Evolutionary conservation across 495 filamentous ascomycete genomes (phyloP), one percentile per base, ranked within the genome.

Genomic region (Annulohypoxylon nitens): DNA sequence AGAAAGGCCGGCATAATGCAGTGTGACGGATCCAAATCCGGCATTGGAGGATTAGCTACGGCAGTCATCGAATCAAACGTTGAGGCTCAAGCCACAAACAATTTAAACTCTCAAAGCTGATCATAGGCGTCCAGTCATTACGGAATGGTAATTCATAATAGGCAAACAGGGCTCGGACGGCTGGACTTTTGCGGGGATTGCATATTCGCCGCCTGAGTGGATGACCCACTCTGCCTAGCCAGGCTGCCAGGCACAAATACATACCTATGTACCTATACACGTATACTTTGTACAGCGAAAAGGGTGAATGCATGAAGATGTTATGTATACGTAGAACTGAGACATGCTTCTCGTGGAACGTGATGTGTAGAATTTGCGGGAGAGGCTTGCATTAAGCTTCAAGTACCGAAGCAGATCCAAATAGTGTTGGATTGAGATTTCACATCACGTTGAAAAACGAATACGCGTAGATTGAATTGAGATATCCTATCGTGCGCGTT

Each of bases 61-160:
- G 37, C 11, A 62, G 50, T 16, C 16, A 23, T 70, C 72, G 60
- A 75, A 75, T 75, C 67, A 68, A 59, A 48, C 25, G 26, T 54
- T 65, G 67, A 25, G 60, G 63, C 72, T 75, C 55, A 67, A 57
- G 54, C 14, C 10, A 47, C 23, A 55, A 14, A 51, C 4, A 57
- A 20, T 48, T 33, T 59, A 51, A 30, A 55, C 1, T n/a, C 16
- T 26, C n/a, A 57, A 11, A 61, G 64, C 53, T 59, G 41, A 63
- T 57, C 26, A 30, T 51, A 25, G 18, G 43, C 43, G 23, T 50
- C 50, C 37, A 54, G 41, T 30, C n/a, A 64, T 67, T 63, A 63
- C 58, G 54, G 18, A 48, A 65, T 65, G 18, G 7, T 43, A 48
- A 58, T 57, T 20, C 37, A 25, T 51, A n/a, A 47, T 62, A 60